phyloP scores from a whole-genome alignment of 495 filamentous ascomycete genomes.

The Durotheca rogersii region DNA sequence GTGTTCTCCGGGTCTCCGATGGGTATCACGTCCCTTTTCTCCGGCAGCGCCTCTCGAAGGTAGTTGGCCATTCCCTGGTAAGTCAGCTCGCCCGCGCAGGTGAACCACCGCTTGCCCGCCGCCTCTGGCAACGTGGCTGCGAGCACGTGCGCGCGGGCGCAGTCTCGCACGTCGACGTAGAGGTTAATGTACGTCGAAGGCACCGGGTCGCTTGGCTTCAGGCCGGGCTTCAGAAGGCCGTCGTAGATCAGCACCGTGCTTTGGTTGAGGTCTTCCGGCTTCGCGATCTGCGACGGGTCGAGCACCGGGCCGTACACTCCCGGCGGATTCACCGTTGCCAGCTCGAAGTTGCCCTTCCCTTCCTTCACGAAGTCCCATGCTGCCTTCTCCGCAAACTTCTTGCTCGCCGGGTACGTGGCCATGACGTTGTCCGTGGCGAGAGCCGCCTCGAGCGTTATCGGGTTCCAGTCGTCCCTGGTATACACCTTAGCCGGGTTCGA shows the following conservation, averaged over 20 bases:
- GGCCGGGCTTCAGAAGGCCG: slow-evolving; percentile 57
- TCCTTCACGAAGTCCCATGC: slow-evolving; percentile 81
- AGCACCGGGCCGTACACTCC: slow-evolving; percentile 73
- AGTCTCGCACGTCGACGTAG: slow-evolving; percentile 70
- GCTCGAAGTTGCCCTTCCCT: slow-evolving; percentile 72
- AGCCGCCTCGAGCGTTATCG: slow-evolving; percentile 51
- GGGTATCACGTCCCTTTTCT: slow-evolving; percentile 62
- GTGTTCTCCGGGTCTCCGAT: slow-evolving; percentile 44
- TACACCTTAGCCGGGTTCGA: slow-evolving; percentile 39
- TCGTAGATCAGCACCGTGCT: slow-evolving; percentile 59
- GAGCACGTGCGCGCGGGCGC: slow-evolving; percentile 69
- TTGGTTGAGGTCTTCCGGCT: slow-evolving; percentile 65
- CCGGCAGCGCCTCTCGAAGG: slow-evolving; percentile 64
- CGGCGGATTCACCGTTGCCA: slow-evolving; percentile 69
- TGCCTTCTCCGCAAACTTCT: slow-evolving; percentile 53
- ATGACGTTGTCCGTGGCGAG: slow-evolving; percentile 23
- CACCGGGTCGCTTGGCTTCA: slow-evolving; percentile 51
- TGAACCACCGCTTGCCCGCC: slow-evolving; percentile 69
- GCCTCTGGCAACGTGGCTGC: slow-evolving; percentile 68
- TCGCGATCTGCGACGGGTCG: slow-evolving; percentile 37
- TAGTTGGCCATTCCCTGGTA: slow-evolving; percentile 67
- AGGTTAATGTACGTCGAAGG: slow-evolving; percentile 57
- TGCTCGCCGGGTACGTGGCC: slow-evolving; percentile 47
- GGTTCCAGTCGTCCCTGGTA: slow-evolving; percentile 47
- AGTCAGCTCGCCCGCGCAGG: slow-evolving; percentile 60